phyloP scores from a whole-genome alignment of 1,139 yeast species.

The Candida dubliniensis region DNA sequence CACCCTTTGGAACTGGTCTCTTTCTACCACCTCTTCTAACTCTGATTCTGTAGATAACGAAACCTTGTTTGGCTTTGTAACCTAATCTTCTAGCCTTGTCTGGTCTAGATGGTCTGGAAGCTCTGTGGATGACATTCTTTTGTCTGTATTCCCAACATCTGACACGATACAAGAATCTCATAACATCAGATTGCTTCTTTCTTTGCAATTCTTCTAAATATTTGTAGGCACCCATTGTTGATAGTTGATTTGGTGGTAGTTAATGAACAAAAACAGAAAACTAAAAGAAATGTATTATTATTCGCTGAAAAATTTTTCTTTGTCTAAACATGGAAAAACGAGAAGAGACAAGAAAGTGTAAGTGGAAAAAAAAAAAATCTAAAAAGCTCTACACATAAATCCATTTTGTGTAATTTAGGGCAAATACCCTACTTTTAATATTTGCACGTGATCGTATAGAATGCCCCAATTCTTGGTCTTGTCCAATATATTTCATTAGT shows the following conservation, averaged over 20 bases:
- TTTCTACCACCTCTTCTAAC: constrained; percentile 99
- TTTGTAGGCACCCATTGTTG: constrained; percentile 98
- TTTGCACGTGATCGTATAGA: no score
- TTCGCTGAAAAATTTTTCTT: constrained; percentile 5
- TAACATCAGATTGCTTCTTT: constrained; percentile 99
- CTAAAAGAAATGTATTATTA: neutral
- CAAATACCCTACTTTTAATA: no score
- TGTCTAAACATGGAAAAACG: neutral
- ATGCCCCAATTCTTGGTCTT: no score
- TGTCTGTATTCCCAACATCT: constrained; percentile 99
- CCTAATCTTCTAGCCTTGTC: constrained; percentile 99
- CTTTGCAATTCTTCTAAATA: constrained; percentile 99
- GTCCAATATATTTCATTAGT: no score
- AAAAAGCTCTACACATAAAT: no score
- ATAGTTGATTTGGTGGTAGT: constrained; percentile 8
- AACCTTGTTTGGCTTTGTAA: constrained; percentile 99
- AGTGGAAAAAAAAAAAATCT: neutral
- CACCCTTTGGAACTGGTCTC: constrained; percentile 99
- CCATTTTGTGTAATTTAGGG: no score
- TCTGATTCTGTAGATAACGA: constrained; percentile 96
- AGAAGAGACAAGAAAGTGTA: neutral
- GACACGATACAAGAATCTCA: constrained; percentile 98
- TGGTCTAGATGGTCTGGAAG: constrained; percentile 98
- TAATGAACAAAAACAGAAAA: constrained; percentile 5
- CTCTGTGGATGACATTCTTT: constrained; percentile 98